Evolutionary conservation across 306 rosid genomes (phyloP), one percentile per base, ranked within the genome.

Genomic region (Vigna unguiculata): DNA sequence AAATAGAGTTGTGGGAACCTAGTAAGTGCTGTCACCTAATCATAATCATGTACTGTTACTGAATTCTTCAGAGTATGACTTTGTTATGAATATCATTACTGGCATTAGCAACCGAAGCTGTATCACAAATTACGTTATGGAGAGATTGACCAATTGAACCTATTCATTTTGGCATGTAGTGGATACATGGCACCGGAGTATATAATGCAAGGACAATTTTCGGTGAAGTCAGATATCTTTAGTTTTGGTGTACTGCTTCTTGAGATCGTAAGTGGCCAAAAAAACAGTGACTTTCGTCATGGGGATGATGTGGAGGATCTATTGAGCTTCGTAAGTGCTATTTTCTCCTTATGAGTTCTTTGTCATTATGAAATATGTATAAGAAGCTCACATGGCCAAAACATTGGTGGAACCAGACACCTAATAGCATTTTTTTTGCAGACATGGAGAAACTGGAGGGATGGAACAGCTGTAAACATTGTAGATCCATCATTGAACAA

Each of bases 171-270:
- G 0, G 0, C 2, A 71, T 75, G 58, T 0, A 91, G 91, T 17
- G 90, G 93, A n/a, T 91, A 62, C 5, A 89, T 87, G 96, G 83
- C 97, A 38, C 93, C 92, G 0, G 92, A 91, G 13, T 91, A 91
- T 38, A 84, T 22, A 8, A 54, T 64, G 41, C 72, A 72, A 8
- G 89, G 92, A 54, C 75, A 81, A 3, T 84, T 79, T 53, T 91
- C 89, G 2, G 25, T 73, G 0, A 86, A 87, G 14, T 87, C 88
- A 0, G 88, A 89, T 25, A 84, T 89, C 0, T 91, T 68, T 15
- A 83, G 93, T 34, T 87, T 89, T 47, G 90, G 92, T 1, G 84
- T 89, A 2, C 6, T 65, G 6, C 11, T 65, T 40, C 71, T 65
- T 65, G 71, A 65, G 34, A 40, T 65, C 2, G 9, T 65, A 9